A percentile compares a stretch with the other conserved stretches of the same genome.
Conservation (phyloP, 495 filamentous ascomycete species). For the Oleoguttula mirabilis region DNA sequence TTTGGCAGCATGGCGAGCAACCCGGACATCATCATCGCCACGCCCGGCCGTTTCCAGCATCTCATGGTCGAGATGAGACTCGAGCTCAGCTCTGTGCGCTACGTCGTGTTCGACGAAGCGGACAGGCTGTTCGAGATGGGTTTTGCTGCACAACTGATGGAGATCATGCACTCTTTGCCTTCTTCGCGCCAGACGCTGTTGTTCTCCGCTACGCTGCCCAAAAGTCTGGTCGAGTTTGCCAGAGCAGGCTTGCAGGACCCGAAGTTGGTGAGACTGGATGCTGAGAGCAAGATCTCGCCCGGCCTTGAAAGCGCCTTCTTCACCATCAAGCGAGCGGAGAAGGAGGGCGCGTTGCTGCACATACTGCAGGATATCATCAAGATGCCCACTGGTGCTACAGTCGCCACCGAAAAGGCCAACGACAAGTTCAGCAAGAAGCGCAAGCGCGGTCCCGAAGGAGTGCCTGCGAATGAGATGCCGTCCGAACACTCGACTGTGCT, state of each 20-base stretch:
- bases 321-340: constrained; percentile 78
- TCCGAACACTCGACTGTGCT: constrained; percentile 81
- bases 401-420: constrained; percentile 32
- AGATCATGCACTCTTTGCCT: constrained; percentile 84
- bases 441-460: constrained; percentile 38
- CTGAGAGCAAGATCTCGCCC: constrained; percentile 88
- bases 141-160: constrained; percentile 81
- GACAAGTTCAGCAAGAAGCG: constrained; percentile 35
- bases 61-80: constrained; percentile 90
- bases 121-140: constrained; percentile 97
- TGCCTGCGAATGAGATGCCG: constrained; percentile 43
- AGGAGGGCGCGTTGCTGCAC: constrained; percentile 82
- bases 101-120: constrained; percentile 94
- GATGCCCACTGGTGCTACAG: constrained; percentile 68
- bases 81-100: constrained; percentile 71
- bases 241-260: constrained; percentile 86
- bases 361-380: constrained; percentile 85
- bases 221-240: constrained; percentile 89
- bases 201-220: constrained; percentile 89
- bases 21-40: constrained; percentile 93
- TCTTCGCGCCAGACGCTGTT: constrained; percentile 75
- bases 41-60: constrained; percentile 89
- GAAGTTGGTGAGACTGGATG: constrained; percentile 72
- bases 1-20: constrained; percentile 86
- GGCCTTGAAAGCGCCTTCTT: constrained; percentile 92